Conservation (phyloP, 2,329 filamentous ascomycete genomes). For the Plectosphaerella plurivora region DNA sequence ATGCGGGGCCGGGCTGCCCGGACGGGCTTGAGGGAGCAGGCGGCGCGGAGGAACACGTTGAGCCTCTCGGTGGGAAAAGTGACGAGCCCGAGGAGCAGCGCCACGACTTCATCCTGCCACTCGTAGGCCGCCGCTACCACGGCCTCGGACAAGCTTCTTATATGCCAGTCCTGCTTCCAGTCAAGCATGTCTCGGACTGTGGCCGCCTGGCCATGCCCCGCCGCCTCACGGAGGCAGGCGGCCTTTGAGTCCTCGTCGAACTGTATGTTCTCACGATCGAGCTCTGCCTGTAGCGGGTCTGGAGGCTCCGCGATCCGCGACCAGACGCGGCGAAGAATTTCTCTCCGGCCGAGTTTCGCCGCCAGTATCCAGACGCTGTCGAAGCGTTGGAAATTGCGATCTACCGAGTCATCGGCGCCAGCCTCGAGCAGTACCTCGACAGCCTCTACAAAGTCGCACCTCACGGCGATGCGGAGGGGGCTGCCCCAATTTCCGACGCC, state of each 20-base stretch:
- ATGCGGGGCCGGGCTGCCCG: background rate
- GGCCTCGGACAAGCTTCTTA: slow-evolving; percentile 5
- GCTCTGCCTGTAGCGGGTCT: no score
- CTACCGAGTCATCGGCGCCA: slow-evolving; percentile 14
- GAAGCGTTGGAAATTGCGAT: background rate
- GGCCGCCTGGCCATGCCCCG: slow-evolving; percentile 9
- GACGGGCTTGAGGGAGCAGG: background rate
- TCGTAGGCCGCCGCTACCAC: slow-evolving; percentile 4
- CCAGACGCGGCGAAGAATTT: background rate
- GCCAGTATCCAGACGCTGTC: background rate
- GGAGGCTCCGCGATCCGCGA: background rate
- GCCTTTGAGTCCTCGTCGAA: background rate
- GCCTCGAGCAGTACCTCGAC: slow-evolving; percentile 17
- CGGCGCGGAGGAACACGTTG: slow-evolving; percentile 1
- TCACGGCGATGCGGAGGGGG: slow-evolving; percentile 16
- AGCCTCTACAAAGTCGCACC: slow-evolving; percentile 12
- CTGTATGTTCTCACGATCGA: background rate
- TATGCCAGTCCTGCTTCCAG: slow-evolving; percentile 11
- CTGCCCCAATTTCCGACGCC: background rate
- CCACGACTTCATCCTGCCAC: slow-evolving; percentile 11
- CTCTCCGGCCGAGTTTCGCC: background rate
- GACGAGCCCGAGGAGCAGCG: slow-evolving; percentile 5
- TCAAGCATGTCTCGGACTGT: slow-evolving; percentile 11
- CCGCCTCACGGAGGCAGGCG: slow-evolving; percentile 7
- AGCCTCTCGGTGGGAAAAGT: slow-evolving; percentile 3